These are phyloP conservation scores for Ogataea methylovora DNA, from an alignment of 805 yeast species.

Conservation along the genomic window DNA sequence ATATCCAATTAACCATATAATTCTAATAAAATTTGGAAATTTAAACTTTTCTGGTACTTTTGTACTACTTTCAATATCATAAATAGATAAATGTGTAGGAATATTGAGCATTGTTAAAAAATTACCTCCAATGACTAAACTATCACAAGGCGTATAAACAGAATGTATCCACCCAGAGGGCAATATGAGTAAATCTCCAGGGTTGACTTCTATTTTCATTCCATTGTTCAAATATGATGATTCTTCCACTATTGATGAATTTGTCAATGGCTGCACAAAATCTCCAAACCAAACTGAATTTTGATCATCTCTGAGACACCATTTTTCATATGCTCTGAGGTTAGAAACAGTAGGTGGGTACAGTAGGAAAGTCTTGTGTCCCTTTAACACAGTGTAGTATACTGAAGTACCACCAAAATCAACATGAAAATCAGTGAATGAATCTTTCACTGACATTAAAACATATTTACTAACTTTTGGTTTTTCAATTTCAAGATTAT, in stretches of 20 bases:
- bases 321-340: conserved; percentile 50
- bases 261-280: conserved; percentile 14
- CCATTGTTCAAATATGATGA: conserved; percentile 28
- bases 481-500: conserved; percentile 12
- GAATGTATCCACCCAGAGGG: conserved; percentile 95
- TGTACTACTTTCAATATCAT: conserved; percentile 55
- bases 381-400: conserved; percentile 75
- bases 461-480: conserved; percentile 73
- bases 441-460: conserved; percentile 73
- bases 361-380: conserved; percentile 67
- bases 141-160: conserved; percentile 75
- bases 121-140: conserved; percentile 84
- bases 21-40: conserved; percentile 68
- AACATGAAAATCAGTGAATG: conserved; percentile 85
- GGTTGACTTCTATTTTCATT: conserved; percentile 22
- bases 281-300: conserved; percentile 60
- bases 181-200: conserved; percentile 72
- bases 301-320: conserved; percentile 68
- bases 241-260: not conserved
- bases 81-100: conserved; percentile 53
- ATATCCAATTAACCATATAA: conserved; percentile 62
- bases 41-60: conserved; percentile 70
- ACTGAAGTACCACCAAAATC: conserved; percentile 94
- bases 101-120: conserved; percentile 62
- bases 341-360: conserved; percentile 69